Evolutionary conservation across 2,329 filamentous ascomycete species (phyloP), one percentile per base, ranked within the genome.

Genomic region (Diaporthe sp.): DNA sequence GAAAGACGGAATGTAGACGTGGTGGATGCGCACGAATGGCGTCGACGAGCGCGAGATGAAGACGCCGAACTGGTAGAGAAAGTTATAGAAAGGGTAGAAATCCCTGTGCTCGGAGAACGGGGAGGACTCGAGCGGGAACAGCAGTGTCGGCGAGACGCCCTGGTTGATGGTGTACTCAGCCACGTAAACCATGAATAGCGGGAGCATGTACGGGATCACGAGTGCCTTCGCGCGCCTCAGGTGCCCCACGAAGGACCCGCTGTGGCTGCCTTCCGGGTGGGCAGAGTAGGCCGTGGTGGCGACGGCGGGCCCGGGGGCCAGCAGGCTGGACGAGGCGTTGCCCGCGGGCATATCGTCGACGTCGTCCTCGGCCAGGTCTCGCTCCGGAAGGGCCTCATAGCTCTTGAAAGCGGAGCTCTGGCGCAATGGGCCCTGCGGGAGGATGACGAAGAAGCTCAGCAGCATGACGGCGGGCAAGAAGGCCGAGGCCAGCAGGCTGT

Each of bases 141-240:
- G 89, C 0, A 98, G 87, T 0, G 95, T 98, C 0, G 97, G 96
- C 0, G 95, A 89, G 0, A 98, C 95, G 47, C 96, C 96, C 85
- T 98, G 96, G 85, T 98, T 98, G 84, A 98, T 98, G 72, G 94
- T 97, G 82, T 99, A 99, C 86, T 99, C 97, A 73, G 96, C 95
- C 47, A 98, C 90, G 82, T 98, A 99, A 40, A 99, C 97, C 22
- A 98, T 86, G 45, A 98, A 88, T 19, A 99, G 88, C 0, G 97
- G 97, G 4, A 97, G 88, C 95, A 99, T 98, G 82, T 92, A 93
- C 0, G 91, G 91, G 58, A 97, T 86, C 80, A 98, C 93, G 1
- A 98, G 87, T 0, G 88, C 87, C 76, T 86, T 89, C 0, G 93
- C 91, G 6, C 94, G 92, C n/a, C 85, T 85, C 45, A 98, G 83